Percentiles rank a stretch among this genome's conserved stretches.
Conservation (phyloP, 2,329 filamentous ascomycete species). For the Colletotrichum costaricense region DNA sequence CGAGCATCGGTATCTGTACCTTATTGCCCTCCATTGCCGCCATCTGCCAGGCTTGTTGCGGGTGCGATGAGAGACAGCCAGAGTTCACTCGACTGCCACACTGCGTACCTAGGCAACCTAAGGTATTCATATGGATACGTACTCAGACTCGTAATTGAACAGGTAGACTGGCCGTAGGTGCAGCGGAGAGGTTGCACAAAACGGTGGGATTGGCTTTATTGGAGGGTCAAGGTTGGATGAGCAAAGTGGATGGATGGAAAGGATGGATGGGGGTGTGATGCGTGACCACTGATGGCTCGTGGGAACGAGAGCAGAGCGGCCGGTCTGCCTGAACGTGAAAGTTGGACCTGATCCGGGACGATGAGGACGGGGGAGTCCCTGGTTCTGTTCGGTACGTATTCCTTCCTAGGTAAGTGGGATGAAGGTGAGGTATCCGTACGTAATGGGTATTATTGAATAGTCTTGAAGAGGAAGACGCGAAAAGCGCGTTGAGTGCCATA, state of each 20-base stretch:
- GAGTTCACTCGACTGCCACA: neutral
- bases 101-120: neutral
- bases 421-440: neutral
- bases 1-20: neutral
- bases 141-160: too few relatives aligned
- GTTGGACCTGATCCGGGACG: neutral
- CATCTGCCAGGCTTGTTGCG: neutral
- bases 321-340: neutral
- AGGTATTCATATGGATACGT: neutral
- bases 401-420: too few relatives aligned
- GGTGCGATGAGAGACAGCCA: neutral
- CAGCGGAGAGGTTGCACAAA: conserved; percentile 24
- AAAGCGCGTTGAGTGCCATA: neutral
- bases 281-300: neutral
- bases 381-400: neutral
- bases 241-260: neutral
- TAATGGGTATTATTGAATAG: neutral
- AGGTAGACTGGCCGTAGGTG: neutral
- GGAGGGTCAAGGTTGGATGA: conserved; percentile 17
- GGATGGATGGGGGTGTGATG: neutral
- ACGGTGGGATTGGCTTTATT: conserved; percentile 33
- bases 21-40: neutral
- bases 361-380: neutral
- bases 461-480: neutral
- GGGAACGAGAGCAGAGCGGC: neutral